phyloP scores from a whole-genome alignment of 1,284 basidiomycete genomes.

The Heterobasidion parviporum region DNA sequence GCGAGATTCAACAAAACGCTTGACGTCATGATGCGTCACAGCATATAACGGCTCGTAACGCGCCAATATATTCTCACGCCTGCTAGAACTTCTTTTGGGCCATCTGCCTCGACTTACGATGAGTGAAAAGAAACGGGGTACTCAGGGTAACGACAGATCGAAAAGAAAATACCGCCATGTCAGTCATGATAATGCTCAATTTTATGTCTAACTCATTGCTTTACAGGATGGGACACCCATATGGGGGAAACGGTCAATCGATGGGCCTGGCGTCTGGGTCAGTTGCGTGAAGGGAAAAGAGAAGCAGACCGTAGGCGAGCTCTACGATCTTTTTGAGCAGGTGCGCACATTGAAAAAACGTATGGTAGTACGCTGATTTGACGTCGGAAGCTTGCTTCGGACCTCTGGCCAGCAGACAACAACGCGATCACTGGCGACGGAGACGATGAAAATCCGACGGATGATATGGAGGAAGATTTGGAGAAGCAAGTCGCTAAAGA shows the following conservation, averaged over 20 bases:
- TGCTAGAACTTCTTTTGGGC: no score
- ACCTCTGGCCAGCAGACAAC: conserved; percentile 53
- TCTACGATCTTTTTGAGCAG: conserved; percentile 70
- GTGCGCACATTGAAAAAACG: conserved; percentile 30
- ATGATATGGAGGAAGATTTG: conserved; percentile 36
- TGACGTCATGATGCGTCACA: no score
- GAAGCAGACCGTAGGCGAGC: conserved; percentile 63
- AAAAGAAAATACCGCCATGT: background rate
- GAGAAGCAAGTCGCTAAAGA: conserved; percentile 68
- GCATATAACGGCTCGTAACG: no score
- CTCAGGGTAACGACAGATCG: background rate
- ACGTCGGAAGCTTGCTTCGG: conserved; percentile 47
- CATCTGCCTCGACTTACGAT: no score
- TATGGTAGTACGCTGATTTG: background rate
- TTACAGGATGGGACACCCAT: conserved; percentile 54
- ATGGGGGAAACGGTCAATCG: conserved; percentile 54
- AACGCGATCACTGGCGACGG: conserved; percentile 2
- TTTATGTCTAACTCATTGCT: background rate
- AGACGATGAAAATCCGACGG: conserved; percentile 20
- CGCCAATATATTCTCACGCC: no score
- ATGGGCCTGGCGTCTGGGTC: conserved; percentile 76
- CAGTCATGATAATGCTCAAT: background rate
- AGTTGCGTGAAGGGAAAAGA: conserved; percentile 79
- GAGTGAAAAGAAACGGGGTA: background rate
- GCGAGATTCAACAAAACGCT: no score